A percentile compares a stretch with the other conserved stretches of the same genome.
Evolutionary conservation across 345 rosid genomes (phyloP).

Genomic region (Brassica rapa): DNA sequence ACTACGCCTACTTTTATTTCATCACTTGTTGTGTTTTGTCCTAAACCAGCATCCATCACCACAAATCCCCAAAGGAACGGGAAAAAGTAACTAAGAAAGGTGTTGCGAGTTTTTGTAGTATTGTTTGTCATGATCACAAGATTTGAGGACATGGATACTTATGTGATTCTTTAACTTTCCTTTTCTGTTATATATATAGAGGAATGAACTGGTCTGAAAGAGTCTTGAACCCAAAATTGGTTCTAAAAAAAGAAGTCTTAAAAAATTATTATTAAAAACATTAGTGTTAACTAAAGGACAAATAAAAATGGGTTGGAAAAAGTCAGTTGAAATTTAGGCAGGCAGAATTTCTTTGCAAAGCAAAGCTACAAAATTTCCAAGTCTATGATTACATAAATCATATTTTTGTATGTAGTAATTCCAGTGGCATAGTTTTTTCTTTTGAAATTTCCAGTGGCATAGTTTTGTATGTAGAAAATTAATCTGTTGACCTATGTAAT

Average conservation of each 20-base stretch:
- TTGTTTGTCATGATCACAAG: constrained; percentile 5
- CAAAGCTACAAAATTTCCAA: not conserved
- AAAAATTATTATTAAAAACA: not conserved
- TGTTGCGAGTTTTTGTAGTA: not conserved
- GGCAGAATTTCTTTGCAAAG: not conserved
- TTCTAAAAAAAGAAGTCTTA: not conserved
- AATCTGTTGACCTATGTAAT: too few relatives aligned
- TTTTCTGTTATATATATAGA: not conserved
- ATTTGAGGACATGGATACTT: not conserved
- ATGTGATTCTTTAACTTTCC: not conserved
- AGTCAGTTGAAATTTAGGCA: not conserved
- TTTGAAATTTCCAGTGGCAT: too few relatives aligned
- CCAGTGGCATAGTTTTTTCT: not conserved
- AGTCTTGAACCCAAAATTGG: not conserved
- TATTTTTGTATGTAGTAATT: too few relatives aligned
- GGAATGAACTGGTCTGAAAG: not conserved
- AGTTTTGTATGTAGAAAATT: too few relatives aligned
- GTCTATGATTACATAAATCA: not conserved
- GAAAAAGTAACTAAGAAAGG: constrained; percentile 4
- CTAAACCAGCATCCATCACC: constrained; percentile 19
- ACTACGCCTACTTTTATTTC: constrained; percentile 44
- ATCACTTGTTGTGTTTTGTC: not conserved
- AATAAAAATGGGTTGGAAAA: constrained; percentile 2
- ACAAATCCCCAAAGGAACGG: not conserved
- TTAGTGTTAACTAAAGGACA: not conserved